phyloP scores from a whole-genome alignment of 805 yeast genomes.

The Millerozyma miso region DNA sequence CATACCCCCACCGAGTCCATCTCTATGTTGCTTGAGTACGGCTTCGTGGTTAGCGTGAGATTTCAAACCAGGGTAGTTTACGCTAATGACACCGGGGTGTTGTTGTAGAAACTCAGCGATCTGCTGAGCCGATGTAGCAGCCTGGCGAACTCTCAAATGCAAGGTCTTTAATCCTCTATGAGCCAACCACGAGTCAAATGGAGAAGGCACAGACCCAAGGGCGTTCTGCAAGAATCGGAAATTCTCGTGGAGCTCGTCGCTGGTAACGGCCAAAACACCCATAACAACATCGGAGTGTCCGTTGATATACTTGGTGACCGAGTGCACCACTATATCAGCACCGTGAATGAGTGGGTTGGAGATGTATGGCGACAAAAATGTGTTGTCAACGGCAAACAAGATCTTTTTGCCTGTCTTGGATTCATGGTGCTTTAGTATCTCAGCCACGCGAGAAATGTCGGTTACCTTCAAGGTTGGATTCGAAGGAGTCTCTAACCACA shows the following conservation, averaged over 20 bases:
- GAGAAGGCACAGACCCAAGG: slow-evolving; percentile 83
- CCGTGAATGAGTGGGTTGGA: slow-evolving; percentile 81
- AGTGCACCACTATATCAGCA: slow-evolving; percentile 84
- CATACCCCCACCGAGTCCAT: slow-evolving; percentile 89
- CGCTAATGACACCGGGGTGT: slow-evolving; percentile 54
- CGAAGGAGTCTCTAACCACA: slow-evolving; percentile 87
- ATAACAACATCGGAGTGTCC: slow-evolving; percentile 91
- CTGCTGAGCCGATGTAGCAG: slow-evolving; percentile 59
- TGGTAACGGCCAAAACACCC: slow-evolving; percentile 76
- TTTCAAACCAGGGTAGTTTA: slow-evolving; percentile 80
- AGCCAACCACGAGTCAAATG: slow-evolving; percentile 89
- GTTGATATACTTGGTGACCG: slow-evolving; percentile 85
- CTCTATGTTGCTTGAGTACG: slow-evolving; percentile 72
- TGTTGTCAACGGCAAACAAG: slow-evolving; percentile 77
- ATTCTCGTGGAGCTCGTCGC: slow-evolving; percentile 53
- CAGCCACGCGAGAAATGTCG: slow-evolving; percentile 61
- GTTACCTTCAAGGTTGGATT: slow-evolving; percentile 83
- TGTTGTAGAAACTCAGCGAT: slow-evolving; percentile 61
- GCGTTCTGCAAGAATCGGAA: slow-evolving; percentile 82
- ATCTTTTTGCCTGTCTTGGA: slow-evolving; percentile 48
- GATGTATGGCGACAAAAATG: slow-evolving; percentile 82
- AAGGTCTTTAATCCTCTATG: slow-evolving; percentile 88
- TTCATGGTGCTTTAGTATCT: slow-evolving; percentile 44
- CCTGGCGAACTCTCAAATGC: slow-evolving; percentile 72
- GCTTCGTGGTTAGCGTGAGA: slow-evolving; percentile 59